phyloP scores from a whole-genome alignment of 805 yeast species.

The Zygosaccharomyces bailii region DNA sequence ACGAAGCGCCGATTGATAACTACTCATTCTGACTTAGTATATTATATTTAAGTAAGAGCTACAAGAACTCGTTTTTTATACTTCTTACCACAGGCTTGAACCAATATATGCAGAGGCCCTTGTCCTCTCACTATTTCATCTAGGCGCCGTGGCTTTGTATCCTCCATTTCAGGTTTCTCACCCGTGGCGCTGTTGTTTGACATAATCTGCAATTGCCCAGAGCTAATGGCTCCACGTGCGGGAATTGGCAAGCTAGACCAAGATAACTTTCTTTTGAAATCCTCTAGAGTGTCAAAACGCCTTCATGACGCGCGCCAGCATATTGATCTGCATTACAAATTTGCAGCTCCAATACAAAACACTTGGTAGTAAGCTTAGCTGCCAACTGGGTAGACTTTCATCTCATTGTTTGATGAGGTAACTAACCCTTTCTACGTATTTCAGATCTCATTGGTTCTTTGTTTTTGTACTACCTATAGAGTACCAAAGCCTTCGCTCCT shows the following conservation, averaged over 20 bases:
- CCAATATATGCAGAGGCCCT: neutral
- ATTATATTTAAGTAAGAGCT: neutral
- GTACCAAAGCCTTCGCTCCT: neutral
- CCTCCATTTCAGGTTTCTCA: conserved; percentile 28
- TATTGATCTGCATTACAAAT: neutral
- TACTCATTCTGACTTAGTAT: conserved; percentile 5
- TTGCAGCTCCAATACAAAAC: neutral
- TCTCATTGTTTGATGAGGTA: neutral
- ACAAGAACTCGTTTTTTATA: neutral
- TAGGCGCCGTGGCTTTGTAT: neutral
- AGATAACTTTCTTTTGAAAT: neutral
- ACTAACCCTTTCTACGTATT: neutral
- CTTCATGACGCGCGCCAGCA: neutral
- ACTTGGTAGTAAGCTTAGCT: neutral
- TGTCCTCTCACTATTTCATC: neutral
- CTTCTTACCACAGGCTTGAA: neutral
- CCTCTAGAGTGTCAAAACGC: neutral
- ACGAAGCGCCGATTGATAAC: conserved; percentile 25
- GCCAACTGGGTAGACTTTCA: neutral
- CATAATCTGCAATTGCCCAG: neutral
- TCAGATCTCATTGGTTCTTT: neutral
- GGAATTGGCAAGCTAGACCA: neutral
- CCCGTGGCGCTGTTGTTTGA: conserved; percentile 29
- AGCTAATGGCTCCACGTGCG: neutral
- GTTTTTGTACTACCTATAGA: neutral